phyloP scores from a whole-genome alignment of 352 stramenopile species.

The Phytophthora megakarya region DNA sequence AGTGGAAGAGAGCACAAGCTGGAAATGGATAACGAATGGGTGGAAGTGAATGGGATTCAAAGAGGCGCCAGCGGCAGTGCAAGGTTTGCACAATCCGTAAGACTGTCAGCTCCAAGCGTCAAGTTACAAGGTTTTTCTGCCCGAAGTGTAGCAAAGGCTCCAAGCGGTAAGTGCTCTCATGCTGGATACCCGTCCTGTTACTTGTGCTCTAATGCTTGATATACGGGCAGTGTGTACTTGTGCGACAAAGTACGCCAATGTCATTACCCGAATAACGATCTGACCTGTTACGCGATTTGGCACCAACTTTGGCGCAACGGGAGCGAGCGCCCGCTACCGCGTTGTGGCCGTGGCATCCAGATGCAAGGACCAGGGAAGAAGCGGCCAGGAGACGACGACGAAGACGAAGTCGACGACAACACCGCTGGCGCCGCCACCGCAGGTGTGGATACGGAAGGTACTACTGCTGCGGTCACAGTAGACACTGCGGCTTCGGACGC shows the following conservation, averaged over 20 bases:
- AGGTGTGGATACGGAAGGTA: too few species aligned
- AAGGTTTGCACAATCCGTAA: too few species aligned
- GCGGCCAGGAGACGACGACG: neutral
- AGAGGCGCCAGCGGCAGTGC: too few species aligned
- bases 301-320: neutral
- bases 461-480: too few species aligned
- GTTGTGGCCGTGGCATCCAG: neutral
- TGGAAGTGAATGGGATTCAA: too few species aligned
- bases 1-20: neutral
- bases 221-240: too few species aligned
- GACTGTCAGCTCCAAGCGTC: conserved; percentile 1
- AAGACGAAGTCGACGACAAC: neutral
- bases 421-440: too few species aligned
- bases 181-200: too few species aligned
- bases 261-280: too few species aligned
- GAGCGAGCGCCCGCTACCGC: neutral
- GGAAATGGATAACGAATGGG: conserved; percentile 7
- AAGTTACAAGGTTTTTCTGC: conserved; percentile 4
- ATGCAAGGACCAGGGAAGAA: neutral
- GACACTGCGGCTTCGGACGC: too few species aligned
- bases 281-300: neutral
- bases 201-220: too few species aligned
- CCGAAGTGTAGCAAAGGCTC: neutral
- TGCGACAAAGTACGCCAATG: too few species aligned
- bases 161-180: conserved; percentile 6